These are phyloP conservation scores for Saccharomycopsis guyanensis DNA, from an alignment of 805 yeast genomes.

Conservation along the genomic window DNA sequence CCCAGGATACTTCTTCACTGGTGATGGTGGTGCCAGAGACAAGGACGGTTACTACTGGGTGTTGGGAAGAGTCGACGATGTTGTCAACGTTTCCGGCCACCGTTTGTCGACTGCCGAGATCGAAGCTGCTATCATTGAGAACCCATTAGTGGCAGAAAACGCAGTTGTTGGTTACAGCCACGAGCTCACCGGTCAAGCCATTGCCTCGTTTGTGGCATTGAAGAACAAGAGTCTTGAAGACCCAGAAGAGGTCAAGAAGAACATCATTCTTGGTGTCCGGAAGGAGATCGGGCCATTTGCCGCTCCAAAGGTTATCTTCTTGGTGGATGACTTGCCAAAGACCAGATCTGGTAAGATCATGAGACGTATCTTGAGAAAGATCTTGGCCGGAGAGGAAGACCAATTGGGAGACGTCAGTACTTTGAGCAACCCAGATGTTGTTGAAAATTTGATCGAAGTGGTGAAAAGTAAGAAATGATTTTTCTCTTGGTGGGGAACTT, in stretches of 20 bases:
- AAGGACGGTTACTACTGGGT: constrained; percentile 82
- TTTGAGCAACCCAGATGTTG: constrained; percentile 68
- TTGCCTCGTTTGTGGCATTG: constrained; percentile 72
- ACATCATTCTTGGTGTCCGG: constrained; percentile 61
- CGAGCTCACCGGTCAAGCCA: constrained; percentile 82
- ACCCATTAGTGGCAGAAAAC: constrained; percentile 61
- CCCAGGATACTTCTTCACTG: constrained; percentile 77
- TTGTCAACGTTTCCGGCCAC: constrained; percentile 82
- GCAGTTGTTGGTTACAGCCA: constrained; percentile 82
- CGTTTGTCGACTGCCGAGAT: constrained; percentile 85
- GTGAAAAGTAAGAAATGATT: too few relatives aligned
- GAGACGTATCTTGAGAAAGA: constrained; percentile 79
- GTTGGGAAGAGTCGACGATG: constrained; percentile 82
- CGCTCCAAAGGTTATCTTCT: constrained; percentile 66
- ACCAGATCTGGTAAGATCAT: constrained; percentile 82
- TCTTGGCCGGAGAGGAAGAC: constrained; percentile 68
- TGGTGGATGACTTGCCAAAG: constrained; percentile 75
- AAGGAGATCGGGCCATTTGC: constrained; percentile 82
- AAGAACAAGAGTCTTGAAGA: constrained; percentile 54
- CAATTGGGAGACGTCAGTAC: constrained; percentile 77
- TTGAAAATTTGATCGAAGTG: constrained; percentile 52
- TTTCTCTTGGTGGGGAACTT: too few relatives aligned
- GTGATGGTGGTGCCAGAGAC: constrained; percentile 87
- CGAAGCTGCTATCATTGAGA: constrained; percentile 75
- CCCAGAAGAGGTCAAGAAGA: constrained; percentile 48